Percentiles rank a stretch among this genome's conserved stretches.
Conservation (phyloP, 169 alveolate genomes). For the Ichthyophthirius multifiliis region DNA sequence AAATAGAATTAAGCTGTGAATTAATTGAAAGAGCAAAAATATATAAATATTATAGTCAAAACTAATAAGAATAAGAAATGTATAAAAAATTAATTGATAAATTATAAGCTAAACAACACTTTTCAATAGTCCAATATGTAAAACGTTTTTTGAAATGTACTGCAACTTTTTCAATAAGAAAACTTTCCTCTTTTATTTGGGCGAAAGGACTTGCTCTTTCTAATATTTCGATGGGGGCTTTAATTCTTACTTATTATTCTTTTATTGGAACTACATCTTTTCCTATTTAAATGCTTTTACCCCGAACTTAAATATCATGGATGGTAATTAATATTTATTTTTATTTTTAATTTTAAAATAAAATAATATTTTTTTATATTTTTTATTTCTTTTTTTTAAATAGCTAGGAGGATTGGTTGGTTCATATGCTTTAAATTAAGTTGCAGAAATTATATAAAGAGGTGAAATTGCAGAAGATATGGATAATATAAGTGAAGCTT, state of each 20-base stretch:
- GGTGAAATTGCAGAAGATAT: background rate
- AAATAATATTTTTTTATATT: background rate
- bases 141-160: background rate
- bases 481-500: background rate
- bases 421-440: background rate
- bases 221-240: constrained; percentile 1
- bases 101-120: background rate
- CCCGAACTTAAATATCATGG: background rate
- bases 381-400: too few relatives aligned
- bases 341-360: background rate
- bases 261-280: background rate
- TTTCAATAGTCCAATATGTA: background rate
- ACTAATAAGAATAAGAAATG: background rate
- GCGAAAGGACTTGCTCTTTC: constrained; percentile 1
- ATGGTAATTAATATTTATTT: background rate
- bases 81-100: background rate
- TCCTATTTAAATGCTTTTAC: background rate
- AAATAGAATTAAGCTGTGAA: background rate
- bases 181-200: background rate
- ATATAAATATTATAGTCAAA: background rate
- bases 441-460: background rate
- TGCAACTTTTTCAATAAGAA: background rate
- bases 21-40: constrained; percentile 3
- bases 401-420: background rate
- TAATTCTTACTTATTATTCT: background rate